A percentile compares a stretch with the other conserved stretches of the same genome.
These are phyloP conservation scores for Inonotus obliquus DNA, from an alignment of 1,284 basidiomycete species.

Conservation along the genomic window DNA sequence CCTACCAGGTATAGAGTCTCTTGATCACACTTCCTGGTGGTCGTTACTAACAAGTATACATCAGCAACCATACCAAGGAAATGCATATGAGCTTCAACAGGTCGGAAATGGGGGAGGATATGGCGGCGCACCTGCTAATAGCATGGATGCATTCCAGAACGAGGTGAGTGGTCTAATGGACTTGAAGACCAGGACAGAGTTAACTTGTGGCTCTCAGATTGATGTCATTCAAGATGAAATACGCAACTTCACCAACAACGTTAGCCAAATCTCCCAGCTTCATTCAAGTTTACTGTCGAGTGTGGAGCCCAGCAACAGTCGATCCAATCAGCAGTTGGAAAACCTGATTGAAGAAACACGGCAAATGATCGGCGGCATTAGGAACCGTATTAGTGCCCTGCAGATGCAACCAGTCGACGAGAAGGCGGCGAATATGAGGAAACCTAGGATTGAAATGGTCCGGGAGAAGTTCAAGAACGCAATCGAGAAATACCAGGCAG, in stretches of 20 bases:
- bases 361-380: conserved; percentile 66
- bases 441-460: conserved; percentile 60
- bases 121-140: conserved; percentile 44
- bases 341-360: conserved; percentile 77
- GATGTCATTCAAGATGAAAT: conserved; percentile 60
- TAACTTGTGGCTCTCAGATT: neutral
- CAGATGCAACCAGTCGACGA: conserved; percentile 69
- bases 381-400: conserved; percentile 74
- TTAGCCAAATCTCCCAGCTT: conserved; percentile 62
- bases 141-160: conserved; percentile 68
- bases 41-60: neutral
- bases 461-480: conserved; percentile 83
- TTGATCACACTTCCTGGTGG: neutral
- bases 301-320: conserved; percentile 64
- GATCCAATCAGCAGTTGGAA: conserved; percentile 64
- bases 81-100: conserved; percentile 65
- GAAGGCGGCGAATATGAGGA: conserved; percentile 32
- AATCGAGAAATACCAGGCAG: conserved; percentile 84
- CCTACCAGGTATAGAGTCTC: neutral
- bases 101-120: conserved; percentile 55
- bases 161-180: conserved; percentile 46
- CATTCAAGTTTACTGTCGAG: conserved; percentile 77
- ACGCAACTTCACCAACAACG: conserved; percentile 64
- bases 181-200: neutral
- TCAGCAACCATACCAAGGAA: conserved; percentile 26